Evolutionary conservation across 2,329 filamentous ascomycete genomes (phyloP), one percentile per base, ranked within the genome.

Genomic region (Xylariaceae sp.): DNA sequence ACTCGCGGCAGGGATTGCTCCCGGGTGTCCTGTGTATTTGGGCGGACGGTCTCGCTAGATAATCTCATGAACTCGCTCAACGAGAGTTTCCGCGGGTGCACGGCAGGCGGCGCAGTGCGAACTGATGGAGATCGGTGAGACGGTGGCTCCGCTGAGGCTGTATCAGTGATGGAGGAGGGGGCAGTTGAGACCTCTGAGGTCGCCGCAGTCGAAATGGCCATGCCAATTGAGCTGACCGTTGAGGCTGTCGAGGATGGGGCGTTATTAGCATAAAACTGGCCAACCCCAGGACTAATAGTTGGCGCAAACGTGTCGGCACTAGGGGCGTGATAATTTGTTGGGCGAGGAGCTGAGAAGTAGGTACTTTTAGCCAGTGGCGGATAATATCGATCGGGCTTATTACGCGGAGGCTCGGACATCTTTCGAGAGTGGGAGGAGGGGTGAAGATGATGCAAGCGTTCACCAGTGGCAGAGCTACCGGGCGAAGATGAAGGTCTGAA

Each of bases 311-410:
- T 53, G 34, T 61, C 62, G 29, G 51, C 7, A 47, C 46, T 56
- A 26, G 55, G 45, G 27, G 48, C 44, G 7, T 59, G 62, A n/a
- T 58, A 57, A 55, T 51, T 56, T 9, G 60, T 9, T 26, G 66
- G 62, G 49, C 61, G 65, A 56, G 64, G 63, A 12, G 62, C 60
- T 40, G 63, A 59, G 53, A 66, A 68, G 49, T 61, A 65, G 4
- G 61, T 65, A 47, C 60, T 66, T 30, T 62, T 62, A 11, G 63
- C 58, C 12, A 40, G 53, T 2, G 65, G 64, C 29, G 66, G 64
- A 53, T 66, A 65, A 53, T 67, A 54, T 40, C 63, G 62, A 54
- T 62, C 58, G 47, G 58, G 44, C 31, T 34, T 46, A 54, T 62
- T 41, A 42, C 52, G 51, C 2, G 46, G 19, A 19, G 19, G 50